Percentiles rank a stretch among this genome's conserved stretches.
Conservation (phyloP, 192 early-diverging fungal genomes). For the Podila horticola region DNA sequence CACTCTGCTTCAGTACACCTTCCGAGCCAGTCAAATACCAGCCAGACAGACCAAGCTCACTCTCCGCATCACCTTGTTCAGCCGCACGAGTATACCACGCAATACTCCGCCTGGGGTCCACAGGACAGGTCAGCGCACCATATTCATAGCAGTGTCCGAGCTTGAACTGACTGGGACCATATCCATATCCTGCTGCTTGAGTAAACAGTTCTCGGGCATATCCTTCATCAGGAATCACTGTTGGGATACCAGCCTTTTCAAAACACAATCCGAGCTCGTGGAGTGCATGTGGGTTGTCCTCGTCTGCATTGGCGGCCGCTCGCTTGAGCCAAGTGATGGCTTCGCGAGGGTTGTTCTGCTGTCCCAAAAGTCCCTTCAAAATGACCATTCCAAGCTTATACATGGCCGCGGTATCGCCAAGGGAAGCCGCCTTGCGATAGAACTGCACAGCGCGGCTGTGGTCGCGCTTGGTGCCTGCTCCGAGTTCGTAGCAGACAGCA, state of each 20-base stretch:
- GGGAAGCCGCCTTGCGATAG: constrained; percentile 90
- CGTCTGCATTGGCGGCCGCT: constrained; percentile 90
- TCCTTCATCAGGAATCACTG: constrained; percentile 79
- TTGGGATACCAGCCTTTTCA: constrained; percentile 64
- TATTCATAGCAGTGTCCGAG: constrained; percentile 96
- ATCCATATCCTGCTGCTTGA: constrained; percentile 92
- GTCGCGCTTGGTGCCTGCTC: constrained; percentile 92
- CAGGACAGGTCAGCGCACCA: constrained; percentile 86
- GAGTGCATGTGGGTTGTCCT: constrained; percentile 90
- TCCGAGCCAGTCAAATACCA: constrained; percentile 99
- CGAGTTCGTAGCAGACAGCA: constrained; percentile 96
- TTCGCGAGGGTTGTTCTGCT: constrained; percentile 84
- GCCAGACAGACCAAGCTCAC: constrained; percentile 93
- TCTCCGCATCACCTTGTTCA: constrained; percentile 89
- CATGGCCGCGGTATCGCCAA: constrained; percentile 95
- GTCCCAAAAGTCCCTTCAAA: constrained; percentile 84
- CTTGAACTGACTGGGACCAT: constrained; percentile 91
- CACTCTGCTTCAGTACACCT: constrained; percentile 87
- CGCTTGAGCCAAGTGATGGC: constrained; percentile 95
- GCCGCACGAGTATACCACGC: constrained; percentile 97
- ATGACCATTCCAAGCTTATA: constrained; percentile 96
- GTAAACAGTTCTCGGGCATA: constrained; percentile 95
- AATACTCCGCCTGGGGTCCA: constrained; percentile 91
- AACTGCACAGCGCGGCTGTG: constrained; percentile 85
- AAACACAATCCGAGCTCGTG: constrained; percentile 87